Evolutionary conservation across 305 asterid species (phyloP).

Genomic region (Fraxinus platypoda): DNA sequence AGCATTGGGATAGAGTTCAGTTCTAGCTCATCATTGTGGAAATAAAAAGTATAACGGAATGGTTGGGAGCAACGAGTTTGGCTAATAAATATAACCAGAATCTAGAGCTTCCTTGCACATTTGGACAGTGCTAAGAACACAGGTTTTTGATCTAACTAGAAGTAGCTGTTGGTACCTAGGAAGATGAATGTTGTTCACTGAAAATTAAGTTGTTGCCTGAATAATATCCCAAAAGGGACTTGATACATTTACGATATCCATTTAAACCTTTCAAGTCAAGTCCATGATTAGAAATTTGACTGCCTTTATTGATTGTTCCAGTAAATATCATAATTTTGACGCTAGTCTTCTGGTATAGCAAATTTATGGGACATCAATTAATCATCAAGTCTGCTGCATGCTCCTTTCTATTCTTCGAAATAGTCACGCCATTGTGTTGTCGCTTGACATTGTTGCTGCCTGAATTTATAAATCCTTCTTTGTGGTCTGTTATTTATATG

Average conservation of each 20-base stretch:
- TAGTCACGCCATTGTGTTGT: slow-evolving; percentile 14
- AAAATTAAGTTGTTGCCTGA: background rate
- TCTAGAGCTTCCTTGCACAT: background rate
- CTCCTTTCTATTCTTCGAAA: background rate
- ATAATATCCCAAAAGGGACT: background rate
- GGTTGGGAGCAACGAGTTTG: background rate
- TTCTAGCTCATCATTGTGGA: background rate
- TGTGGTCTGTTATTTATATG: background rate
- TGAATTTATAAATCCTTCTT: background rate
- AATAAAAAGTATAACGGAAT: background rate
- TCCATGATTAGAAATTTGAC: background rate
- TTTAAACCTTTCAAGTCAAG: background rate
- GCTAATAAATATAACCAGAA: background rate
- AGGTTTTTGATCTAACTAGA: background rate
- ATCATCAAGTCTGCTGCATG: slow-evolving; percentile 3
- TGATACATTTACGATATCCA: background rate
- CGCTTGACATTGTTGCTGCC: background rate
- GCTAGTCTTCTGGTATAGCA: slow-evolving; percentile 11
- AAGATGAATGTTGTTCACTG: background rate
- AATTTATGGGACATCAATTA: background rate
- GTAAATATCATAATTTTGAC: background rate
- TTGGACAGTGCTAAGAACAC: background rate
- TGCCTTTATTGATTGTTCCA: background rate
- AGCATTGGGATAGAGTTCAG: background rate
- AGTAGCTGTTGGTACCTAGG: background rate